phyloP scores from a whole-genome alignment of 495 filamentous ascomycete species.

The Aspergillus leporis region DNA sequence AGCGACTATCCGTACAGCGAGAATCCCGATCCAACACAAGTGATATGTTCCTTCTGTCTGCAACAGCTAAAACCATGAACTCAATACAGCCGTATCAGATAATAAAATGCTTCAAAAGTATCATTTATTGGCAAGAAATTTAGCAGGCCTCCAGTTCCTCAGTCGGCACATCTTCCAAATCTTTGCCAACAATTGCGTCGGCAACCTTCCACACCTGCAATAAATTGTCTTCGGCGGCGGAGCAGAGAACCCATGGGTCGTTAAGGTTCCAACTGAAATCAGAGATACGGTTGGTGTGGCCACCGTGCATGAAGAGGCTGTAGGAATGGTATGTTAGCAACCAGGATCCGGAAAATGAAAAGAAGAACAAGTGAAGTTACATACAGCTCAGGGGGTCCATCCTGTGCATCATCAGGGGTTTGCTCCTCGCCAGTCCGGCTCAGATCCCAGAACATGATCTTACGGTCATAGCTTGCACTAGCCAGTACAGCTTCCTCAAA shows the following conservation, averaged over 20 bases:
- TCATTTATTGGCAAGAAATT: background rate
- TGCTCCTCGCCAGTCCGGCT: constrained; percentile 91
- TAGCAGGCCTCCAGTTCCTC: constrained; percentile 69
- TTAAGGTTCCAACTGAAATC: constrained; percentile 98
- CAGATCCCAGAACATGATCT: constrained; percentile 96
- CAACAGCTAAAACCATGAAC: background rate
- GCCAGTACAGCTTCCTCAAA: constrained; percentile 83
- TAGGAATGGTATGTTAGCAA: constrained; percentile 11
- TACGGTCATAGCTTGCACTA: constrained; percentile 86
- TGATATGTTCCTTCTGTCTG: background rate
- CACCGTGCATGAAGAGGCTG: constrained; percentile 97
- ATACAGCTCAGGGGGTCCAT: constrained; percentile 93
- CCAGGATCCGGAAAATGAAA: constrained; percentile 6
- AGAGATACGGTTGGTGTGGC: constrained; percentile 92
- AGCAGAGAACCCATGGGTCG: constrained; percentile 92
- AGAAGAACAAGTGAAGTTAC: constrained; percentile 51
- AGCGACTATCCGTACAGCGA: background rate
- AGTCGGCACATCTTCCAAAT: constrained; percentile 72
- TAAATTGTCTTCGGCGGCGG: constrained; percentile 94
- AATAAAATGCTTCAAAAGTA: background rate
- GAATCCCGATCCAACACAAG: background rate
- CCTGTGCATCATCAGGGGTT: constrained; percentile 90
- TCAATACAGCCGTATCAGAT: background rate
- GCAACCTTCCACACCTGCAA: constrained; percentile 97
- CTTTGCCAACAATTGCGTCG: constrained; percentile 81